Conservation (phyloP, 805 yeast genomes). For the Yarrowia sp. region DNA sequence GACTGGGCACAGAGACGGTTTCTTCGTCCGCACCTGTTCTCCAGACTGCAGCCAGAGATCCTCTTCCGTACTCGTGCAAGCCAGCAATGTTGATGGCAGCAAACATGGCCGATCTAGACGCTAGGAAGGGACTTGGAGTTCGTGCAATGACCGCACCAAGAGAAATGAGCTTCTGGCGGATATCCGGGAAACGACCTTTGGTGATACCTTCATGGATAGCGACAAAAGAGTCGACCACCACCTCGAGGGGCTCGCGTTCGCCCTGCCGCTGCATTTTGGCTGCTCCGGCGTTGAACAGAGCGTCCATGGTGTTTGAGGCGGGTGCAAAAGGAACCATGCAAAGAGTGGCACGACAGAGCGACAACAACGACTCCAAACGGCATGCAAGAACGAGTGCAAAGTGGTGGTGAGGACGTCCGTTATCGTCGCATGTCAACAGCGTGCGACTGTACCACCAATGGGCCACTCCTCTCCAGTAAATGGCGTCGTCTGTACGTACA, state of each 20-base stretch:
- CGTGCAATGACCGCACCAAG: conserved; percentile 18
- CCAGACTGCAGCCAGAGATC: conserved; percentile 6
- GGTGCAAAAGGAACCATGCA: conserved; percentile 10
- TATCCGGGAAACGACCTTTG: background rate
- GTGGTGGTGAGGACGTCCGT: conserved; percentile 17
- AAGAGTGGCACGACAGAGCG: conserved; percentile 15
- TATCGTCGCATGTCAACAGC: background rate
- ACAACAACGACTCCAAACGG: conserved; percentile 17
- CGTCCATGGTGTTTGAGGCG: conserved; percentile 8
- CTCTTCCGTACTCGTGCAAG: conserved; percentile 13
- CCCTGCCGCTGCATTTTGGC: conserved; percentile 20
- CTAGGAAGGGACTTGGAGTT: conserved; percentile 7
- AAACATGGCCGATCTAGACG: conserved; percentile 16
- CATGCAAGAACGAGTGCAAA: conserved; percentile 18
- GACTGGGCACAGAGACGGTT: background rate
- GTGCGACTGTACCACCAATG: conserved; percentile 24
- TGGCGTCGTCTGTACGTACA: conserved; percentile 1
- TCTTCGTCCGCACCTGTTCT: background rate
- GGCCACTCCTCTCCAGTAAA: conserved; percentile 23
- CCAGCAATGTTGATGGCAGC: conserved; percentile 18
- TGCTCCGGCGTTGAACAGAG: conserved; percentile 15
- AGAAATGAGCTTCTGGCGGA: conserved; percentile 4
- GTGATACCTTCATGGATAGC: background rate
- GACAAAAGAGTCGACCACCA: conserved; percentile 9
- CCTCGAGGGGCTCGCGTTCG: conserved; percentile 10